Conservation (phyloP, 306 rosid genomes). For the Medicago ruthenica region DNA sequence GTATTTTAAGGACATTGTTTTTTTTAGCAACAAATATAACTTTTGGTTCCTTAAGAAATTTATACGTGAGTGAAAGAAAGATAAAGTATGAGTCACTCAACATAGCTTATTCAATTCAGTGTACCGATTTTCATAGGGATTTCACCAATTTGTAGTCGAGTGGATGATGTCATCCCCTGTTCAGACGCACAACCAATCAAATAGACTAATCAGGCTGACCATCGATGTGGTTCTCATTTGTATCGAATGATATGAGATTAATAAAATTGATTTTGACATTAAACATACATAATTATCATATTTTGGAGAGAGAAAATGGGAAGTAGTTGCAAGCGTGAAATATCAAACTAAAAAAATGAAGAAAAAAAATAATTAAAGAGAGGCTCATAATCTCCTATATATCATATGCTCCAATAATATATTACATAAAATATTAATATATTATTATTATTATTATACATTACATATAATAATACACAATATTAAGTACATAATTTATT, state of each 20-base stretch:
- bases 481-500: background rate
- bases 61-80: no score
- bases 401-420: no score
- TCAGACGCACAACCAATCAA: no score
- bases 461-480: background rate
- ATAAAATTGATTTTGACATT: background rate
- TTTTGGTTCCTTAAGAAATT: no score
- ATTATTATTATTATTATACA: background rate
- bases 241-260: background rate
- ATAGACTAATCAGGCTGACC: background rate
- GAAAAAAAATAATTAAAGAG: no score
- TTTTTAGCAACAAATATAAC: no score
- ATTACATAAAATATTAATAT: background rate
- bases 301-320: background rate
- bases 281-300: background rate
- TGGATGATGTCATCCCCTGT: background rate
- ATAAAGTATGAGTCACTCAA: background rate
- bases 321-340: background rate
- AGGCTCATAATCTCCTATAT: no score
- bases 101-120: background rate
- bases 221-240: no score
- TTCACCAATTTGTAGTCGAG: background rate
- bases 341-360: no score
- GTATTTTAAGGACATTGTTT: no score
- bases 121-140: no score